Base-by-base conservation (phyloP, 208 protist species). In the Tritrichomonas musculus region DNA sequence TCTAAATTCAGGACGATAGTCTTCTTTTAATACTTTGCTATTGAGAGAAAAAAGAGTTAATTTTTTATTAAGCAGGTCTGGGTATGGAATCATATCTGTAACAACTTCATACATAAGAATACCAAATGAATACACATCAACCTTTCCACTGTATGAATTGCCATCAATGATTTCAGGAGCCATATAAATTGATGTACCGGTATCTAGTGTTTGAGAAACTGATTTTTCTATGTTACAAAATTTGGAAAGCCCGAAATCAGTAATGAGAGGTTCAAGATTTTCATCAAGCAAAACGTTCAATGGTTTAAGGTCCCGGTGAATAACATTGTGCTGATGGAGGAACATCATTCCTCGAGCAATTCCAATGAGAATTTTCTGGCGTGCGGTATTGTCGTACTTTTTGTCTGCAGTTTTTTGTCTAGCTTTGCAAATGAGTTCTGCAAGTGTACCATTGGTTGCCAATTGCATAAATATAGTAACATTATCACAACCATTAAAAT, bases 41-140 rank as follows among this genome's bases (percentile, higher is more conserved):
- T n/a, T n/a, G n/a, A n/a, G n/a, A n/a, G n/a, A n/a, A n/a, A n/a
- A n/a, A n/a, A n/a, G n/a, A n/a, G n/a, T n/a, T n/a, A n/a, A n/a
- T n/a, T n/a, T n/a, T n/a, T n/a, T n/a, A n/a, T n/a, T n/a, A n/a
- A n/a, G n/a, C n/a, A n/a, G n/a, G n/a, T n/a, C n/a, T n/a, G n/a
- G n/a, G n/a, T n/a, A n/a, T n/a, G n/a, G n/a, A n/a, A n/a, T n/a
- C n/a, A n/a, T n/a, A n/a, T n/a, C n/a, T n/a, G n/a, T n/a, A n/a
- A n/a, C n/a, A n/a, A 92, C 55, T 57, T 92, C 47, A 27, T 92
- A 92, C 11, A 92, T 49, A 36, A 92, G 47, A 22, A 60, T 92
- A n/a, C n/a, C 77, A 13, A 60, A 50, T n/a, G 77, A 92, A 30
- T 60, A 92, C 5, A 92, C 47, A 60, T 92, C 77, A 0, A 92